Evolutionary conservation across 2,329 filamentous ascomycete genomes (phyloP), one percentile per base, ranked within the genome.

Genomic region (Trichoderma sp.): DNA sequence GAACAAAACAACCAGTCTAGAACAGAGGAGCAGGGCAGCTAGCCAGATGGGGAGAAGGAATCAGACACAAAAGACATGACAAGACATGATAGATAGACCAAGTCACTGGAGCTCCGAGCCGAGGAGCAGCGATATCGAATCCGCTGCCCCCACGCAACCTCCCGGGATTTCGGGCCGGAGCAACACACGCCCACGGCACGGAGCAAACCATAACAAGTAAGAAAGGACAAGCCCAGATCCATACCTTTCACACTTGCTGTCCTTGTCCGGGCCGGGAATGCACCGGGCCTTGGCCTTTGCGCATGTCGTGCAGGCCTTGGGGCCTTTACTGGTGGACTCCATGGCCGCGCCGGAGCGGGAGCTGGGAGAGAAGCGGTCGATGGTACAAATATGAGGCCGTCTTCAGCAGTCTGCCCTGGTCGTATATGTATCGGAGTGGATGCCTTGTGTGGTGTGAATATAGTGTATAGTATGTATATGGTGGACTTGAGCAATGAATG

Each of bases 201-300:
- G 58, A 32, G n/a, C 43, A 61, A 61, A n/a, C 18, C n/a, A 51
- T 26, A 61, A 51, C 3, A 59, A 59, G 28, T 21, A 43, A 61
- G 28, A 61, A 30, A 16, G 37, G 37, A 43, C 4, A 43, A 18
- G 10, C 6, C 6, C 37, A 43, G 37, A 46, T 32, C n/a, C 79
- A 74, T 72, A 85, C 83, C 84, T 81, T 70, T 86, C 83, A 71
- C 84, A 86, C 66, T 83, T 82, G 66, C 78, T 76, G 39, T 74
- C 76, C 6, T 75, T 78, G 16, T 76, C 74, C 11, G 81, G 79
- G 3, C 83, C 81, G 0, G 82, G 77, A 30, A 84, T 81, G 55
- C 84, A 86, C 72, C 83, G 79, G 34, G 83, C 81, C 73, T 86
- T 86, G n/a, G 84, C 84, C 72, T 81, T 84, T 69, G 84, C 84